phyloP scores from a whole-genome alignment of 1,139 yeast genomes.

The Blastobotrys elegans region DNA sequence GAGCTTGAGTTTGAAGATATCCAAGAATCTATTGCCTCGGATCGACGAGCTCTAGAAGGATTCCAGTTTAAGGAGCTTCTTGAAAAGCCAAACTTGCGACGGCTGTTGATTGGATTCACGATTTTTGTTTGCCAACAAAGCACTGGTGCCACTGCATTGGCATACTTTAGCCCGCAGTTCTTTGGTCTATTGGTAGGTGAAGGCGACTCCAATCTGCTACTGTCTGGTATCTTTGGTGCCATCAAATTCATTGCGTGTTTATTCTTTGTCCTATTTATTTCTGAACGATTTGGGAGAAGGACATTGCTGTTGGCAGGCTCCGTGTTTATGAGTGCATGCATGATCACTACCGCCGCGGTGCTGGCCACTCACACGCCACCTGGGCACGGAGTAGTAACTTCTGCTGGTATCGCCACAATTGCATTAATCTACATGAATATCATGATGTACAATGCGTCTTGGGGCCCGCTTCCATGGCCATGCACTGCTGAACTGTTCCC shows the following conservation, averaged over 20 bases:
- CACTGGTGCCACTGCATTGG: slow-evolving; percentile 65
- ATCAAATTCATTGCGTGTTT: slow-evolving; percentile 17
- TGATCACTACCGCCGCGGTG: slow-evolving; percentile 28
- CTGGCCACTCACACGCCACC: slow-evolving; percentile 46
- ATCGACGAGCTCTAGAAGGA: slow-evolving; percentile 6
- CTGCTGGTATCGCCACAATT: slow-evolving; percentile 48
- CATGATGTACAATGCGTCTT: slow-evolving; percentile 62
- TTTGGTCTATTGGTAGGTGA: slow-evolving; percentile 45
- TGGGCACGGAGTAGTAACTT: slow-evolving; percentile 24
- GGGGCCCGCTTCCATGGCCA: slow-evolving; percentile 61
- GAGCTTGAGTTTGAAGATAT: slow-evolving; percentile 7
- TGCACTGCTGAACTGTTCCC: slow-evolving; percentile 55
- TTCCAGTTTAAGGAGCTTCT: slow-evolving; percentile 3
- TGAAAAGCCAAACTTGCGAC: slow-evolving; percentile 10
- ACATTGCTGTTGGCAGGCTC: slow-evolving; percentile 3
- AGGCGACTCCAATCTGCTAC: slow-evolving; percentile 37
- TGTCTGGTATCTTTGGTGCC: slow-evolving; percentile 25
- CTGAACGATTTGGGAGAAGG: slow-evolving; percentile 12
- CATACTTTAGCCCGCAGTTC: slow-evolving; percentile 63
- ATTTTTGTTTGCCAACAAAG: slow-evolving; percentile 57
- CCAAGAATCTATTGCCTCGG: slow-evolving; percentile 2
- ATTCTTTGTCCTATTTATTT: slow-evolving; percentile 3
- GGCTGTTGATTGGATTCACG: slow-evolving; percentile 15
- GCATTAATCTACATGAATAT: slow-evolving; percentile 58
- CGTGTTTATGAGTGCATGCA: slow-evolving; percentile 11